Base-by-base conservation (phyloP, 2,329 filamentous ascomycete genomes). In the Ceratocystis albifundus region DNA sequence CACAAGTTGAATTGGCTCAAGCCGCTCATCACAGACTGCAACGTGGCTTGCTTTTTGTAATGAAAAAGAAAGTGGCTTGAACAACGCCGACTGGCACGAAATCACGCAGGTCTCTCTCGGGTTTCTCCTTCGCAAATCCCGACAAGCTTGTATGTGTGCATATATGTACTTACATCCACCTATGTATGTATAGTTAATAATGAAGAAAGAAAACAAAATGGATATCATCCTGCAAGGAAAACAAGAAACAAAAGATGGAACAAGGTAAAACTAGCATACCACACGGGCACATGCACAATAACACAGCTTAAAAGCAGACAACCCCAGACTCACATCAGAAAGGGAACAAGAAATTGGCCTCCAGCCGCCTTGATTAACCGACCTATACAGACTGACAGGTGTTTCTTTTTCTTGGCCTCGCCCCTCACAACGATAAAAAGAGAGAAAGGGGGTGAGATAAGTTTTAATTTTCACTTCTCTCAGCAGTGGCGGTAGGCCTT, bases 141-240 rank as follows among this genome's bases (percentile, higher is more conserved):
- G 28, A 17, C 48, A 53, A 53, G 20, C 48, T 53, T 53, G 20
- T 53, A 53, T 53, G 48, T 53, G 48, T 53, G 48, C 48, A 53
- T 53, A 53, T 25, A 53, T 53, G 32, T 36, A 12, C 32, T 20
- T 53, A 53, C 48, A 53, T 53, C 48, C 48, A 53, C 48, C 48
- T 53, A 53, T 53, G 48, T 53, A 53, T 53, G 48, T 36, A 36
- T 36, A 36, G 32, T 36, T 36, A 36, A 59, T 36, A 59, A 32
- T 32, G 25, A 32, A 59, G n/a, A 17, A 30, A 59, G 53, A 59
- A 59, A 32, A 59, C 53, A 59, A 59, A 59, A 59, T 59, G 53
- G 53, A 59, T 59, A 59, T 59, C 53, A 59, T 59, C 53, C 53
- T 59, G 25, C 17, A 59, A 59, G 25, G 7, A 59, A 30, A 32